Evolutionary conservation across 2,329 filamentous ascomycete genomes (phyloP).

Genomic region (Fusarium tricinctum): DNA sequence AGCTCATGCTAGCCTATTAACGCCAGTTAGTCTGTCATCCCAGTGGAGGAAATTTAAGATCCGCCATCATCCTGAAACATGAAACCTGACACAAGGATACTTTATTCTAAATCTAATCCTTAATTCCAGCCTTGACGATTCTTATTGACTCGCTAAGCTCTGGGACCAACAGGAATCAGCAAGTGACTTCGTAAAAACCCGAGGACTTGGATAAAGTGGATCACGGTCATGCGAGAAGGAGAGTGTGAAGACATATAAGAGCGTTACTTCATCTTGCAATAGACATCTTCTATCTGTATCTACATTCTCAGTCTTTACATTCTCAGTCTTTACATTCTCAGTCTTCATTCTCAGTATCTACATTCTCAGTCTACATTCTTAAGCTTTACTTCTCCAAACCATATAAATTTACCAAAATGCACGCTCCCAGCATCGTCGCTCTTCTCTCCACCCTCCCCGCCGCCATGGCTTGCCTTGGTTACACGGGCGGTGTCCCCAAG

Average conservation of each 20-base stretch:
- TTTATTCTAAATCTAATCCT: background rate
- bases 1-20: slow-evolving; percentile 2
- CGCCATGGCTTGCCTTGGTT: slow-evolving; percentile 52
- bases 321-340: background rate
- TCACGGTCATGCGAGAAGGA: background rate
- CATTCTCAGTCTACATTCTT: background rate
- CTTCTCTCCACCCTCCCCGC: slow-evolving; percentile 40
- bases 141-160: background rate
- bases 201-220: background rate
- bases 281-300: background rate
- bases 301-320: background rate
- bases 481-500: slow-evolving; percentile 50
- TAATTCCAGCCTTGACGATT: background rate
- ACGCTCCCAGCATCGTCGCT: slow-evolving; percentile 32
- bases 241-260: background rate
- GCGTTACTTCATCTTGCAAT: background rate
- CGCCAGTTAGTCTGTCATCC: slow-evolving; percentile 6
- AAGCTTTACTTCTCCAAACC: background rate
- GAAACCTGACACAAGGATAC: background rate
- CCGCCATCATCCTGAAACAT: slow-evolving; percentile 3
- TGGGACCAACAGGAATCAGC: no score
- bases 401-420: background rate
- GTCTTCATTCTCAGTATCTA: background rate
- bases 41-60: slow-evolving; percentile 13
- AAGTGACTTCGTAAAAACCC: background rate